phyloP scores from a whole-genome alignment of 2,329 filamentous ascomycete genomes.

The Zymoseptoria ardabiliae region DNA sequence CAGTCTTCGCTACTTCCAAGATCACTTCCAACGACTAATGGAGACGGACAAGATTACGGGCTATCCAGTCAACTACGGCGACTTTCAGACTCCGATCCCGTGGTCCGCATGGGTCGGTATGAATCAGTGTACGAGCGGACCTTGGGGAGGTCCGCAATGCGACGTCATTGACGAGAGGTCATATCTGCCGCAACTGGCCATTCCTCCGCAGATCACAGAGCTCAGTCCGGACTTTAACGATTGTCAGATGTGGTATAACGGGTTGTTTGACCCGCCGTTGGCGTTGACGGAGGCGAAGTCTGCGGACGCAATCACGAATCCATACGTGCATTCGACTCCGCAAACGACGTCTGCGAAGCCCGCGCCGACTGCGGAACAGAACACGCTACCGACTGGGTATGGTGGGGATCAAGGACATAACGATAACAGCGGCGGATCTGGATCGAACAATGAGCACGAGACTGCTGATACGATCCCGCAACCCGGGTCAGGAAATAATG shows the following conservation, averaged over 20 bases:
- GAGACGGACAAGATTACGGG: slow-evolving; percentile 20
- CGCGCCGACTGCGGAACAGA: slow-evolving; percentile 9
- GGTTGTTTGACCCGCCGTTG: slow-evolving; percentile 26
- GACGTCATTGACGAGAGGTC: slow-evolving; percentile 21
- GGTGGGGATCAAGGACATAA: not conserved
- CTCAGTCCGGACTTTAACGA: slow-evolving; percentile 20
- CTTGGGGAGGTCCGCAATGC: slow-evolving; percentile 9
- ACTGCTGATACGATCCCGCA: not conserved
- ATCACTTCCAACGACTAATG: slow-evolving; percentile 21
- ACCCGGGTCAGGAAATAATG: not conserved
- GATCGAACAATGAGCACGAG: not conserved
- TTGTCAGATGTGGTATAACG: slow-evolving; percentile 26
- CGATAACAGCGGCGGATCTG: not conserved
- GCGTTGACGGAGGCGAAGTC: slow-evolving; percentile 15
- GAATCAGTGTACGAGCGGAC: slow-evolving; percentile 12
- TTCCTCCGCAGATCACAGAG: slow-evolving; percentile 23
- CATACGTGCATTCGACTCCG: not conserved
- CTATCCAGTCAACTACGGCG: slow-evolving; percentile 24
- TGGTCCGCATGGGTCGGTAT: slow-evolving; percentile 25
- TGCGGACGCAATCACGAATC: not conserved
- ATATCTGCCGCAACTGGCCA: slow-evolving; percentile 22
- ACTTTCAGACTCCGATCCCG: slow-evolving; percentile 25
- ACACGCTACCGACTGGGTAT: slow-evolving; percentile 3
- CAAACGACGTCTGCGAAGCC: not conserved
- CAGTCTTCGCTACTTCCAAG: slow-evolving; percentile 24